Evolutionary conservation across 2,329 filamentous ascomycete species (phyloP), one percentile per base, ranked within the genome.

Genomic region (Hypoxylon sp.): DNA sequence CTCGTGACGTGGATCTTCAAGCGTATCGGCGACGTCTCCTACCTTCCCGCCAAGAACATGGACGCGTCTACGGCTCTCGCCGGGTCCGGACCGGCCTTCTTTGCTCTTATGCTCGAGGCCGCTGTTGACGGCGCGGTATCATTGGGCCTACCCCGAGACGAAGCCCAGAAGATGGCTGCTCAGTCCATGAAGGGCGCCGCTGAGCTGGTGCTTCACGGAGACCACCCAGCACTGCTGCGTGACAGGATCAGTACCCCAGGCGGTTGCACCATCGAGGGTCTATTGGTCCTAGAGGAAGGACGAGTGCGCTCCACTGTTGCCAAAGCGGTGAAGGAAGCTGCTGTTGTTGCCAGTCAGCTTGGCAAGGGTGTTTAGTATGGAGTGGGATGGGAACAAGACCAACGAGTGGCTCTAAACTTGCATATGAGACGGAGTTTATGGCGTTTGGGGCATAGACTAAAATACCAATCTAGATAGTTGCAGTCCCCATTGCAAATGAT

Each of bases 171-270:
- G 64, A 93, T 94, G 90, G 91, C 91, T 24, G 89, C 91, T 1
- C 91, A 94, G 80, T 88, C 88, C 11, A 92, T 93, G 89, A 84
- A 86, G 68, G 91, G 91, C 20, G 87, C 89, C 0, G 89, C 91
- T 0, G 87, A 85, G 0, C 73, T 94, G 70, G 87, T 94, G 10
- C 81, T 91, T 57, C 84, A 79, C 56, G 90, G 90, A 13, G 90
- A 93, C 74, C 91, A 94, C 75, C 92, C 91, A 1, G 90, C 91
- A 15, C 78, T 93, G 20, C 78, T 94, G 54, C 84, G 88, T 53
- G 91, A 94, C 70, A 91, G 91, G 78, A 89, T 93, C n/a, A 88
- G 82, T 68, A 93, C 90, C 1, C 90, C 91, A 0, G 91, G 90
- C 4, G 91, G 91, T 1, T 93, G 90, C 77, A 93, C 90, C 4